Conservation (phyloP, 306 rosid genomes). For the Lathyrus tuberosus region DNA sequence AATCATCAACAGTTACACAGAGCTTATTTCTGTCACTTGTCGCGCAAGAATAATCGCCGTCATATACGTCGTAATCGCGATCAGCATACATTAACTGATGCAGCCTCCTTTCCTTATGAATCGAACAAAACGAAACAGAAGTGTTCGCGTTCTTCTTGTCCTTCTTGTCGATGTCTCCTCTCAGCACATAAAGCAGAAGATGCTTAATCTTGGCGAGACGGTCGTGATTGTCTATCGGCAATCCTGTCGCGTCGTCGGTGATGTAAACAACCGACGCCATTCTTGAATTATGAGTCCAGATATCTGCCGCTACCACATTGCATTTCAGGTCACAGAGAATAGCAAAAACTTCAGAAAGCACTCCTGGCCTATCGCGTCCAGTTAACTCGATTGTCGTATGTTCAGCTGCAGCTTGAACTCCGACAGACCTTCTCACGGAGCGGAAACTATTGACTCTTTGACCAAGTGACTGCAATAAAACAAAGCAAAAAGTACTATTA, state of each 20-base stretch:
- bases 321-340: constrained; percentile 89
- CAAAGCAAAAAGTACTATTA: constrained; percentile 28
- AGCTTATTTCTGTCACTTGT: constrained; percentile 60
- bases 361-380: constrained; percentile 91
- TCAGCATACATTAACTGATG: constrained; percentile 99
- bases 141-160: constrained; percentile 87
- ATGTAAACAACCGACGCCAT: constrained; percentile 95
- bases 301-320: constrained; percentile 95
- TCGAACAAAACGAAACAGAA: constrained; percentile 85
- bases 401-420: constrained; percentile 76
- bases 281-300: constrained; percentile 97
- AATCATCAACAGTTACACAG: constrained; percentile 69
- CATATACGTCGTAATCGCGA: constrained; percentile 75
- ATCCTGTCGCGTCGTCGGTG: constrained; percentile 66
- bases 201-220: constrained; percentile 73
- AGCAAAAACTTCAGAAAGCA: constrained; percentile 97
- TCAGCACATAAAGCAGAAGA: constrained; percentile 75
- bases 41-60: constrained; percentile 51
- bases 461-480: constrained; percentile 73
- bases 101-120: constrained; percentile 95
- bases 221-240: constrained; percentile 59
- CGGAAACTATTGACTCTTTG: constrained; percentile 78
- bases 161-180: constrained; percentile 81
- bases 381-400: constrained; percentile 86
- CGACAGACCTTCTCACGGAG: constrained; percentile 83